Evolutionary conservation across 768 basidiomycete species (phyloP).

Genomic region (Russula brevipes): DNA sequence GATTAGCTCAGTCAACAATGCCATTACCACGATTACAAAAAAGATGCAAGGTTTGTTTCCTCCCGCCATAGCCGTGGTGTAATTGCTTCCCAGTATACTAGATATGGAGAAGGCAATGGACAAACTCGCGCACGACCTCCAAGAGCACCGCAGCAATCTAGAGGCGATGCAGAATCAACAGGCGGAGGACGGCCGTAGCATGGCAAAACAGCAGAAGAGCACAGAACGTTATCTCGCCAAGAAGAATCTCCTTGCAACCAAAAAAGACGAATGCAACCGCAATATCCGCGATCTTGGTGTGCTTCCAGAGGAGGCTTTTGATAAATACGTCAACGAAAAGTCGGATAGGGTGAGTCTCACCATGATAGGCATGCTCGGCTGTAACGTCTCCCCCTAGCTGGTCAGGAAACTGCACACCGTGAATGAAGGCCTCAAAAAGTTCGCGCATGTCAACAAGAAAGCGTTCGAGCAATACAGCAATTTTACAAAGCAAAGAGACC

Average conservation of each 20-base stretch:
- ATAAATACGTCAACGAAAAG: constrained; percentile 85
- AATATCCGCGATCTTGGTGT: constrained; percentile 96
- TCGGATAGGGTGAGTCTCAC: constrained; percentile 67
- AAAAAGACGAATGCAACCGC: constrained; percentile 92
- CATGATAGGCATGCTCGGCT: neutral
- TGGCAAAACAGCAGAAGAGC: constrained; percentile 90
- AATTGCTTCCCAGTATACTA: constrained; percentile 28
- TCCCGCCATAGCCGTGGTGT: neutral
- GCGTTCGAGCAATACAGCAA: constrained; percentile 98
- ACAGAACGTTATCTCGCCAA: constrained; percentile 94
- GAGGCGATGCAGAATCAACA: constrained; percentile 81
- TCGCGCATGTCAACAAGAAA: constrained; percentile 98
- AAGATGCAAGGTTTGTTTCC: constrained; percentile 51
- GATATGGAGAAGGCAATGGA: constrained; percentile 74
- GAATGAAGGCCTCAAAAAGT: constrained; percentile 92
- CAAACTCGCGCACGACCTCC: constrained; percentile 52
- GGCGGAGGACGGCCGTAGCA: constrained; percentile 76
- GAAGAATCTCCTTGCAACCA: constrained; percentile 71
- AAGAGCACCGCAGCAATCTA: constrained; percentile 57
- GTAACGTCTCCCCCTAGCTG: constrained; percentile 46
- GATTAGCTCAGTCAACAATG: constrained; percentile 56
- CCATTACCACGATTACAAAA: constrained; percentile 60
- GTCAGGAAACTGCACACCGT: constrained; percentile 89
- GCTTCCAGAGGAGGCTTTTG: constrained; percentile 93
- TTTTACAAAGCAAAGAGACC: constrained; percentile 96